Evolutionary conservation across 176 grass and related monocot genomes (phyloP).

Genomic region (Triticum monococcum): DNA sequence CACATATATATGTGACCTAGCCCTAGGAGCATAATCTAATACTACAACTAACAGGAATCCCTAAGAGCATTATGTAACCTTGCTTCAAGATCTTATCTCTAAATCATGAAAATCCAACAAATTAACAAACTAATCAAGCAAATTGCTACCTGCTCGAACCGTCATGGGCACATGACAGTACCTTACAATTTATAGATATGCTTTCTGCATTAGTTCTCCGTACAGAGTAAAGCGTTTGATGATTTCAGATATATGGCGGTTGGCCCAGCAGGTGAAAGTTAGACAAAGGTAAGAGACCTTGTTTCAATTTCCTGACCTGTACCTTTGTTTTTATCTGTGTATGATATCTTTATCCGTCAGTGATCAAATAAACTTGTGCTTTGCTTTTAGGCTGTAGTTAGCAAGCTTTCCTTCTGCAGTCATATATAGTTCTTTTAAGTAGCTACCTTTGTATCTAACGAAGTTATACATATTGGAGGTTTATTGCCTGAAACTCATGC

Average conservation of each 20-base stretch:
- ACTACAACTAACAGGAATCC: no score
- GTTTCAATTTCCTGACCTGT: not conserved
- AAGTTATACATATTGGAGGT: no score
- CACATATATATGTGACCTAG: no score
- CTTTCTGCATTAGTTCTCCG: constrained; percentile 2
- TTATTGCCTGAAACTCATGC: no score
- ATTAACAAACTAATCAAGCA: not conserved
- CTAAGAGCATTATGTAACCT: not conserved
- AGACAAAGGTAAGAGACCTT: constrained; percentile 77
- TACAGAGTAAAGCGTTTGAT: constrained; percentile 12
- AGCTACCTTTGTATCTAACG: no score
- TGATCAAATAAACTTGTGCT: not conserved
- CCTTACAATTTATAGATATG: not conserved
- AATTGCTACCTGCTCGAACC: not conserved
- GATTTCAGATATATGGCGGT: constrained; percentile 88
- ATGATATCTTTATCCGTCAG: not conserved
- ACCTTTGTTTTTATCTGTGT: not conserved
- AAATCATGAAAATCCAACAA: not conserved
- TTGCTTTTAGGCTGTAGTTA: not conserved
- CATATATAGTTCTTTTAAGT: no score
- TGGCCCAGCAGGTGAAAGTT: constrained; percentile 87
- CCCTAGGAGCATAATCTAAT: no score
- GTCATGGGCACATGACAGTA: not conserved
- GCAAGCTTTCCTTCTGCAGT: no score
- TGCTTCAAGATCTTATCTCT: no score